Base-by-base conservation (phyloP, 129 eudicot species). In the Helichrysum umbraculigerum region DNA sequence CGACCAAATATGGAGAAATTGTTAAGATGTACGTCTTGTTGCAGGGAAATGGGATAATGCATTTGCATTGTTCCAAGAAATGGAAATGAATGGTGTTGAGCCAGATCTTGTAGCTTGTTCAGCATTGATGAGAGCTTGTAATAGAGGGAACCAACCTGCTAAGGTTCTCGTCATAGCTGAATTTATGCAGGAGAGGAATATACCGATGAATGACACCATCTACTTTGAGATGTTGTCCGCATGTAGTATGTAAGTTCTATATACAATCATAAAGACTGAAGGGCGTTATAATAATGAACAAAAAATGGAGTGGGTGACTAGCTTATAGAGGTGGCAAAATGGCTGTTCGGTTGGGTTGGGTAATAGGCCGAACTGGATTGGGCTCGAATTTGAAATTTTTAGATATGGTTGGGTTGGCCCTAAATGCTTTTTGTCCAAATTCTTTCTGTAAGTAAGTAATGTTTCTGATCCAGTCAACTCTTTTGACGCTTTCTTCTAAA, bases 41-140 rank as follows among this genome's bases (percentile, higher is more conserved):
- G 86, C 96, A 94, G 99, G 81, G 72, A 78, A 87, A 57, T 88
- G 88, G 92, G 93, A 94, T 58, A 82, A 91, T 81, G 97, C 96
- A 42, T 84, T 71, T 81, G 85, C 76, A 32, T 63, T 89, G 61
- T 91, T 94, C 73, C 88, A 91, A 85, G 97, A 94, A 79, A 94
- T 94, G 97, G 93, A 87, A 81, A 83, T 77, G 81, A 81, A 83
- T 66, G 83, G 75, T 73, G 82, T 89, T 34, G 81, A 87, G 83
- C 96, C 97, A 77, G 99, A 94, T 81, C 82, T 91, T 66, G 84
- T 94, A 47, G 93, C 92, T 83, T 94, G 93, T 86, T 87, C 99
- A 56, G 88, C 96, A 72, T 78, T 94, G 35, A 91, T 94, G 99
- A 89, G 99, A 72, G 89, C 96, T 70, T 89, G 89, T 60, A 94